A percentile compares a stretch with the other conserved stretches of the same genome.
Conservation (phyloP, 73 alveolate species). For the Paramecium octaurelia region DNA sequence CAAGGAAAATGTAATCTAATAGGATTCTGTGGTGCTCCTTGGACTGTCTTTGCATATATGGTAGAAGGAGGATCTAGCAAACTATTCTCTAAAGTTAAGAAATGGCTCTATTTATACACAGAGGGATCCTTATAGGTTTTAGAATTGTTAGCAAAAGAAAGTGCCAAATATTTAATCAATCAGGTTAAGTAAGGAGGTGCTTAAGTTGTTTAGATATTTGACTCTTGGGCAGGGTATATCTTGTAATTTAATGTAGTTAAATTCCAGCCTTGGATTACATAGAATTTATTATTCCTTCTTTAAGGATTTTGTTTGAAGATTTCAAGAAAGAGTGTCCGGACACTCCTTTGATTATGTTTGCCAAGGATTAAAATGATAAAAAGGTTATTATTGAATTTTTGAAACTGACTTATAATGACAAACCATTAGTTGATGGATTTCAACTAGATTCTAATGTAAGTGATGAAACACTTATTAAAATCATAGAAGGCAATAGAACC, state of each 20-base stretch:
- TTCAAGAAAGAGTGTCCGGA: constrained; percentile 62
- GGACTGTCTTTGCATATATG: constrained; percentile 76
- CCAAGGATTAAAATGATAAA: constrained; percentile 61
- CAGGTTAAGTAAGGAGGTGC: constrained; percentile 72
- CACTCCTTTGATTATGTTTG: constrained; percentile 69
- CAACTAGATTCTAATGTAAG: constrained; percentile 64
- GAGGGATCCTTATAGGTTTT: constrained; percentile 63
- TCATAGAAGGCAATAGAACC: constrained; percentile 59
- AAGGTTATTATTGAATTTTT: constrained; percentile 17
- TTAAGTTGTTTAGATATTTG: constrained; percentile 74
- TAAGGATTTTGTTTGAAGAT: constrained; percentile 60
- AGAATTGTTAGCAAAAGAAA: constrained; percentile 52
- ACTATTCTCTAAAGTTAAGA: constrained; percentile 65
- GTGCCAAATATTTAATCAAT: constrained; percentile 63
- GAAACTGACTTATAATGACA: neutral
- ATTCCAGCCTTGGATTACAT: constrained; percentile 49
- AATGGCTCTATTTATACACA: constrained; percentile 67
- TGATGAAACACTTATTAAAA: constrained; percentile 63
- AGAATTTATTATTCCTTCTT: constrained; percentile 48
- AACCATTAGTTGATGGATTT: constrained; percentile 41
- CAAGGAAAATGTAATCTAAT: constrained; percentile 63
- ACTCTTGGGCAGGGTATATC: constrained; percentile 71
- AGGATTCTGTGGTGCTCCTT: constrained; percentile 83
- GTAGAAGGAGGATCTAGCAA: constrained; percentile 74
- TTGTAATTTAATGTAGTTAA: constrained; percentile 34